A percentile compares a stretch with the other conserved stretches of the same genome.
phyloP scores from a whole-genome alignment of 768 basidiomycete genomes.

The Collybiopsis confluens region DNA sequence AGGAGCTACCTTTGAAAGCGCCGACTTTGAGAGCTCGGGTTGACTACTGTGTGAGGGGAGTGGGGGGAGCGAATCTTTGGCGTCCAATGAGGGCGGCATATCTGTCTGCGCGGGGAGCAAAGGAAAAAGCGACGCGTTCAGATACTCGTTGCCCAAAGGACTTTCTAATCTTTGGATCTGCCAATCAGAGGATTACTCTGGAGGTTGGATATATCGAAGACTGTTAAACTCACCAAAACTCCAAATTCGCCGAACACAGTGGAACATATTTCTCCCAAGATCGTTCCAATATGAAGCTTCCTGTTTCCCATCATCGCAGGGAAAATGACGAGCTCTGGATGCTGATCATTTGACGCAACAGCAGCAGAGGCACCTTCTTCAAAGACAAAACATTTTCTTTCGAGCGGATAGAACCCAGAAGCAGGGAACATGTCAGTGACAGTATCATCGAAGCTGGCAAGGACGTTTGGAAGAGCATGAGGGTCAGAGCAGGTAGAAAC shows the following conservation, averaged over 20 bases:
- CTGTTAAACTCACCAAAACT: conserved; percentile 58
- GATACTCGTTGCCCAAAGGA: conserved; percentile 79
- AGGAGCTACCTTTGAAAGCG: conserved; percentile 35
- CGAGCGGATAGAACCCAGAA: conserved; percentile 69
- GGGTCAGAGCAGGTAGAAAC: conserved; percentile 66
- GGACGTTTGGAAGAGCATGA: conserved; percentile 48
- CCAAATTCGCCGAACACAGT: conserved; percentile 84
- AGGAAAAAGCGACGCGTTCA: conserved; percentile 68
- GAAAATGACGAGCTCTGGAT: conserved; percentile 69
- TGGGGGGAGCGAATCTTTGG: conserved; percentile 41
- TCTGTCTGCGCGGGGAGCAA: conserved; percentile 57
- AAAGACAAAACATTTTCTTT: conserved; percentile 81
- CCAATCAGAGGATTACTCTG: conserved; percentile 9
- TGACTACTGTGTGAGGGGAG: conserved; percentile 50
- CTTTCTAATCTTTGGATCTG: conserved; percentile 80
- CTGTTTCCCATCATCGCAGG: conserved; percentile 87
- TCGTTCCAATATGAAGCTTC: conserved; percentile 80
- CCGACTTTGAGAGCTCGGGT: conserved; percentile 45
- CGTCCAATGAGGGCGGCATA: conserved; percentile 53
- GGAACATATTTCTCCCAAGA: conserved; percentile 87
- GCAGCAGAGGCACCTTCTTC: conserved; percentile 64
- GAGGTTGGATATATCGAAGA: background rate
- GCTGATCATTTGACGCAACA: conserved; percentile 49
- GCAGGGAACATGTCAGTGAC: conserved; percentile 65
- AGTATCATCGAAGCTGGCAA: conserved; percentile 61